Evolutionary conservation across 805 yeast genomes (phyloP).

Genomic region (Kazachstania taianensis): DNA sequence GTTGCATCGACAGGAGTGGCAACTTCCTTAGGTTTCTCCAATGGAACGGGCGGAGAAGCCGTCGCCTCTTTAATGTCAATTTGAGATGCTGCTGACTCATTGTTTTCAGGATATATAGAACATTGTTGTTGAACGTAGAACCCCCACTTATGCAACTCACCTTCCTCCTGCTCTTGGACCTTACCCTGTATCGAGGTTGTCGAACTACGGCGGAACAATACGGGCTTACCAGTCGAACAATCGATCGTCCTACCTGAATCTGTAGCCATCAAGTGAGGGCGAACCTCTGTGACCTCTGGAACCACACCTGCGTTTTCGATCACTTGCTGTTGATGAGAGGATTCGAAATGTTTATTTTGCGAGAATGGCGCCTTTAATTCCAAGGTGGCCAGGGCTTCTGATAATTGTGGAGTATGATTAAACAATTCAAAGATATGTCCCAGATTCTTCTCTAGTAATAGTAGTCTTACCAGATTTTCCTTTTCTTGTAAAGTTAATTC

Average conservation of each 20-base stretch:
- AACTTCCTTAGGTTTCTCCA: background rate
- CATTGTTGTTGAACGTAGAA: constrained; percentile 61
- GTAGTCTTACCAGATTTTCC: constrained; percentile 59
- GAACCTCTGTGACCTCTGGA: constrained; percentile 7
- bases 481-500: constrained; percentile 57
- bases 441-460: constrained; percentile 60
- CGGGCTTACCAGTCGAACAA: constrained; percentile 62
- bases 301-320: background rate
- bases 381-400: constrained; percentile 8
- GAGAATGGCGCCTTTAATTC: constrained; percentile 2
- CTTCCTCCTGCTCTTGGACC: constrained; percentile 77
- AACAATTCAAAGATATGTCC: constrained; percentile 39
- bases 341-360: constrained; percentile 8
- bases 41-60: background rate
- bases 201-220: constrained; percentile 52
- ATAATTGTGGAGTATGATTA: constrained; percentile 18
- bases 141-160: constrained; percentile 81
- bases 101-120: constrained; percentile 28
- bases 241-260: constrained; percentile 56
- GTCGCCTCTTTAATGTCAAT: background rate
- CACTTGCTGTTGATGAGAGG: constrained; percentile 1
- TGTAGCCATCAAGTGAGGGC: constrained; percentile 64
- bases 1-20: constrained; percentile 1
- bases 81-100: background rate
- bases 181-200: constrained; percentile 59